phyloP scores from a whole-genome alignment of 2,329 filamentous ascomycete genomes.

The Nothophoma quercina region DNA sequence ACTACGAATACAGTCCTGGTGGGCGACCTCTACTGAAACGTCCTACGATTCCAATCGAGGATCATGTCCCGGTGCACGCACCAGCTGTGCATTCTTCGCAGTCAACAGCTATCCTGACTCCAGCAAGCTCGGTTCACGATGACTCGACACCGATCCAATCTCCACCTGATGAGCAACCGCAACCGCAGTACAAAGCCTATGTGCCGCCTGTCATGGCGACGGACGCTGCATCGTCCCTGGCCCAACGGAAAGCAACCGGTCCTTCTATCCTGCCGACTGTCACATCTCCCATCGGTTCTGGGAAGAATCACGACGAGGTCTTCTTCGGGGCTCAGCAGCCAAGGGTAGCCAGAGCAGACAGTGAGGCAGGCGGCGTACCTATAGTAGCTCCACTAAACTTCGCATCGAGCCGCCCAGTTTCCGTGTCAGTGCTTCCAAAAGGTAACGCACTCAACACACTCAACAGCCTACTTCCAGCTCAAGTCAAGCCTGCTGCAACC shows the following conservation, averaged over 20 bases:
- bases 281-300: constrained; percentile 13
- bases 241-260: constrained; percentile 36
- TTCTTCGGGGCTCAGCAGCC: constrained; percentile 40
- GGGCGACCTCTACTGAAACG: constrained; percentile 57
- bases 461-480: constrained; percentile 28
- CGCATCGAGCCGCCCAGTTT: constrained; percentile 24
- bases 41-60: constrained; percentile 6
- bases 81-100: constrained; percentile 32
- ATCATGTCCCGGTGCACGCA: constrained; percentile 24
- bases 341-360: constrained; percentile 21
- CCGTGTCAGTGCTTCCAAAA: constrained; percentile 21
- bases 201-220: constrained; percentile 31
- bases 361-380: constrained; percentile 27
- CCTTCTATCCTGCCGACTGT: constrained; percentile 22
- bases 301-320: constrained; percentile 42
- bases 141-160: constrained; percentile 44
- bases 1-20: constrained; percentile 60
- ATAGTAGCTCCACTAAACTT: constrained; percentile 39
- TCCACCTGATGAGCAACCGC: constrained; percentile 32
- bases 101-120: constrained; percentile 43
- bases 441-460: constrained; percentile 28
- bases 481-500: constrained; percentile 17
- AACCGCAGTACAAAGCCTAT: constrained; percentile 45
- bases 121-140: constrained; percentile 46
- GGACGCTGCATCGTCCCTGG: constrained; percentile 14